These are phyloP conservation scores for Escallonia rubra DNA, from an alignment of 129 eudicot genomes.

Conservation along the genomic window DNA sequence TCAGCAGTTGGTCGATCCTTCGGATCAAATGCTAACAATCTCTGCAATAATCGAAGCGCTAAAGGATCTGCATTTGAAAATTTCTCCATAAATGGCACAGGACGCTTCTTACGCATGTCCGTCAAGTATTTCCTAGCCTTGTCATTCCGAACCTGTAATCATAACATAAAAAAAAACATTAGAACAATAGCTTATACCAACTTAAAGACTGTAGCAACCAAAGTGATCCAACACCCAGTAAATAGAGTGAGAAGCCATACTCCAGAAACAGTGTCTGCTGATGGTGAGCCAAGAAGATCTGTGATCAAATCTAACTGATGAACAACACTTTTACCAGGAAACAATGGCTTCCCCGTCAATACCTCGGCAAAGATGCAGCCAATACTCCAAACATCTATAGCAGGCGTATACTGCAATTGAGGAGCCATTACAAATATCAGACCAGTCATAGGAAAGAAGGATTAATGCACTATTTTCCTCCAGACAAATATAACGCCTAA, in stretches of 20 bases:
- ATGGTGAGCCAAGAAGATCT: slow-evolving; percentile 94
- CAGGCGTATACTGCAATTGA: slow-evolving; percentile 90
- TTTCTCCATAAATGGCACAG: slow-evolving; percentile 65
- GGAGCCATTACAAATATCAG: slow-evolving; percentile 15
- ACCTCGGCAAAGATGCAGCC: slow-evolving; percentile 98
- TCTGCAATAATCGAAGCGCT: slow-evolving; percentile 65
- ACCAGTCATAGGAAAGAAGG: not conserved
- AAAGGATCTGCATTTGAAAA: slow-evolving; percentile 68
- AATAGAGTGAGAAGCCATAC: slow-evolving; percentile 31
- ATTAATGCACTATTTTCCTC: not conserved
- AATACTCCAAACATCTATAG: slow-evolving; percentile 96
- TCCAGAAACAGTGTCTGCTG: slow-evolving; percentile 75
- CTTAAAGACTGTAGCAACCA: too few relatives aligned
- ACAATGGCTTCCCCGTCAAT: slow-evolving; percentile 83
- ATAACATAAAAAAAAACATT: not conserved
- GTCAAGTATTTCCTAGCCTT: slow-evolving; percentile 83
- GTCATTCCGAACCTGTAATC: slow-evolving; percentile 76
- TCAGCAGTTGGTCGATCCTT: slow-evolving; percentile 94
- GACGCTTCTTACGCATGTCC: slow-evolving; percentile 84
- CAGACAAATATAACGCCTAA: slow-evolving; percentile 19
- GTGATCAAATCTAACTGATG: slow-evolving; percentile 91
- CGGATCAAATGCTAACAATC: slow-evolving; percentile 89
- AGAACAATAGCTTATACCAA: not conserved
- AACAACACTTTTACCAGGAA: slow-evolving; percentile 98
- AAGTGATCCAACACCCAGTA: not conserved